Conservation (phyloP, 139 green algal genomes). For the Nannochloris sp. region DNA sequence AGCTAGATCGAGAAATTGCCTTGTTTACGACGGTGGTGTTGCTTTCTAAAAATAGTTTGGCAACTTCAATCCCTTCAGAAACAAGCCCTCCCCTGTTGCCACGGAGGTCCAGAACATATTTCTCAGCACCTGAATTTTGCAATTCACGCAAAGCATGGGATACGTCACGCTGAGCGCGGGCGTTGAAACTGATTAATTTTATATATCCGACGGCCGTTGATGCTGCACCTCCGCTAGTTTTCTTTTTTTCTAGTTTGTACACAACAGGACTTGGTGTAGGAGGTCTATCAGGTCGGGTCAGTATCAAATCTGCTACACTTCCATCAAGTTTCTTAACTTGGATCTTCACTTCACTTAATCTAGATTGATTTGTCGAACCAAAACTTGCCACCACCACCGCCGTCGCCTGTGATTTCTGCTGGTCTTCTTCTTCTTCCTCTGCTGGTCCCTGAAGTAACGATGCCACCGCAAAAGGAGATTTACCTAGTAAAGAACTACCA, state of each 20-base stretch:
- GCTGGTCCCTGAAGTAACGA: conserved; percentile 19
- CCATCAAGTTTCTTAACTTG: conserved; percentile 41
- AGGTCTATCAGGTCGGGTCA: conserved; percentile 32
- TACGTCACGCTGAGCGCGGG: conserved; percentile 63
- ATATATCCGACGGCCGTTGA: conserved; percentile 45
- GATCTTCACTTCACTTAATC: background rate
- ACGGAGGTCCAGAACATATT: conserved; percentile 84
- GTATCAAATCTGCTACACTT: conserved; percentile 1
- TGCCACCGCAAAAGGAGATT: conserved; percentile 60
- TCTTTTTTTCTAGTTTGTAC: background rate
- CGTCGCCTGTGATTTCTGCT: background rate
- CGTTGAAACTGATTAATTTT: conserved; percentile 68
- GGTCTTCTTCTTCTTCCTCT: background rate
- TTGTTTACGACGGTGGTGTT: conserved; percentile 64
- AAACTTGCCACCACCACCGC: conserved; percentile 25
- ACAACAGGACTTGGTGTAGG: background rate
- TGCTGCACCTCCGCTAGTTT: background rate
- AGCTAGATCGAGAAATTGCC: conserved; percentile 25
- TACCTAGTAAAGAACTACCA: conserved; percentile 25
- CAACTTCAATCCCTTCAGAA: conserved; percentile 79
- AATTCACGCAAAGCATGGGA: conserved; percentile 50
- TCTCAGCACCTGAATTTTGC: conserved; percentile 38
- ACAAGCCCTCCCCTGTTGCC: conserved; percentile 92
- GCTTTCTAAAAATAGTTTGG: conserved; percentile 71
- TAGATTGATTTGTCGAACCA: too few relatives aligned